Percentiles rank a stretch among this genome's conserved stretches.
phyloP scores from a whole-genome alignment of 208 protist genomes.

The Novymonas esmeraldas region DNA sequence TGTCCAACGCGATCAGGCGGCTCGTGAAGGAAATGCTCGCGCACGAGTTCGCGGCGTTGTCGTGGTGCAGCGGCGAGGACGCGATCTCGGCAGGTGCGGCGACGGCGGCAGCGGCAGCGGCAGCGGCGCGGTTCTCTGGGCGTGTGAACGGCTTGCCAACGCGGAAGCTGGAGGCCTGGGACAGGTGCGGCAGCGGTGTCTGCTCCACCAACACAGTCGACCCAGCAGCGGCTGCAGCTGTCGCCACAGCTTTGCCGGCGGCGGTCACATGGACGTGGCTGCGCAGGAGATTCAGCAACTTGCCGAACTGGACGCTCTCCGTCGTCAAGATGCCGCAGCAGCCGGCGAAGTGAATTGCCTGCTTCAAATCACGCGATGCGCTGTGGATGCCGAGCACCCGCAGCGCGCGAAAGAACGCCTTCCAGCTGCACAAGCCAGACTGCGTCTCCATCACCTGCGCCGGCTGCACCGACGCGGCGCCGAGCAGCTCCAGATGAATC shows the following conservation, averaged over 20 bases:
- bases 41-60: background rate
- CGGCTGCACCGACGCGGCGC: constrained; percentile 9
- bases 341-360: constrained; percentile 39
- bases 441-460: constrained; percentile 14
- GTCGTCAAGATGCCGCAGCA: constrained; percentile 40
- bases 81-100: background rate
- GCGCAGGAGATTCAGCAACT: constrained; percentile 39
- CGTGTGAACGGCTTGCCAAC: background rate
- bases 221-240: background rate
- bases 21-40: too few relatives aligned
- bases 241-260: background rate
- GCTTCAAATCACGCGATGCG: constrained; percentile 30
- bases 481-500: constrained; percentile 31
- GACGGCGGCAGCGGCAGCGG: too few relatives aligned
- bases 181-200: background rate
- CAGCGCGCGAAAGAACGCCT: constrained; percentile 52
- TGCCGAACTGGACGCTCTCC: constrained; percentile 41
- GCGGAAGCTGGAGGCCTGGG: background rate
- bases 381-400: constrained; percentile 42
- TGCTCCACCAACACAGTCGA: background rate
- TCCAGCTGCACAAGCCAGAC: constrained; percentile 43
- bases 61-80: too few relatives aligned
- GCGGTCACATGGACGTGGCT: constrained; percentile 22
- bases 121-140: background rate
- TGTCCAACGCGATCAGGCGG: too few relatives aligned